A percentile compares a stretch with the other conserved stretches of the same genome.
These are phyloP conservation scores for Phytopythium chamaehyphon DNA, from an alignment of 352 stramenopile species.

Conservation along the genomic window DNA sequence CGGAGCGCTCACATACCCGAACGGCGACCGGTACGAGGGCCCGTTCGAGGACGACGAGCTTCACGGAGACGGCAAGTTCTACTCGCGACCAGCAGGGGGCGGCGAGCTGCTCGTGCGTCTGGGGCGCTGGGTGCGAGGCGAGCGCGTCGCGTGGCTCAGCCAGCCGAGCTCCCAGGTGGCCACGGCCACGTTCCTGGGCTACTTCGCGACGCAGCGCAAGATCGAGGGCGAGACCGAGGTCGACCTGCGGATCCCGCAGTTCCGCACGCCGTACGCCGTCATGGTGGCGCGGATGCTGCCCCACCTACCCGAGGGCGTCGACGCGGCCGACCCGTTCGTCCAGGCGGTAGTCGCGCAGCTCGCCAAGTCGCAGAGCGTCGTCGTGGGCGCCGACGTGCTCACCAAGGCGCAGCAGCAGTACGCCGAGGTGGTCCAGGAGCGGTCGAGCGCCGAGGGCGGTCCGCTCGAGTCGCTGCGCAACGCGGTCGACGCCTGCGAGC, in stretches of 20 bases:
- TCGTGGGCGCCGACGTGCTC: constrained; percentile 60
- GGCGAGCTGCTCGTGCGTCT: constrained; percentile 59
- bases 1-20: constrained; percentile 80
- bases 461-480: constrained; percentile 47
- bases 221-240: constrained; percentile 59
- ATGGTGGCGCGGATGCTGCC: constrained; percentile 77
- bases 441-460: constrained; percentile 14
- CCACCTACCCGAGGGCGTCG: constrained; percentile 62
- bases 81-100: constrained; percentile 22
- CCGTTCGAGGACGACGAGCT: constrained; percentile 81
- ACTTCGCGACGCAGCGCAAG: constrained; percentile 46
- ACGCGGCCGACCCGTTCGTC: constrained; percentile 62
- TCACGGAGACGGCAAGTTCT: constrained; percentile 79
- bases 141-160: constrained; percentile 65
- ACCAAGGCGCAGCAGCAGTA: constrained; percentile 48
- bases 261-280: constrained; percentile 72
- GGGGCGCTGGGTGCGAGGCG: constrained; percentile 56
- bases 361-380: constrained; percentile 71
- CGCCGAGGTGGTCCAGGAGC: constrained; percentile 17
- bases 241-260: constrained; percentile 56
- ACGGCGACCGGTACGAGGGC: constrained; percentile 89
- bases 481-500: constrained; percentile 40
- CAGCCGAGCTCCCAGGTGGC: constrained; percentile 64
- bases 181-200: constrained; percentile 71
- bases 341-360: constrained; percentile 65